phyloP scores from a whole-genome alignment of 208 protist genomes.

The Trypanosoma avium region DNA sequence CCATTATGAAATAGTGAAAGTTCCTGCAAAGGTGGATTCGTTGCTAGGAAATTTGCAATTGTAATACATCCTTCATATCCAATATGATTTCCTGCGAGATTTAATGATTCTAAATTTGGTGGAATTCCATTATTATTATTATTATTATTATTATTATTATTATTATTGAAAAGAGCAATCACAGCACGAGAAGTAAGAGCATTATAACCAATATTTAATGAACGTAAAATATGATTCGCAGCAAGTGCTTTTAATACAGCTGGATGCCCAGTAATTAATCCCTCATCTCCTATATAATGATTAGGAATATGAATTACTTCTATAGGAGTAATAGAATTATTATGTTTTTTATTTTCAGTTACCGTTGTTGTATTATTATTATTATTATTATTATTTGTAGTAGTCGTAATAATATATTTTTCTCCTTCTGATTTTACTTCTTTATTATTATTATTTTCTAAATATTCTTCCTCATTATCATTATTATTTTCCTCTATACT shows the following conservation, averaged over 20 bases:
- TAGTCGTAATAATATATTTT: not conserved
- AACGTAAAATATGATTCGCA: conserved; percentile 31
- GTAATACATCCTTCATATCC: conserved; percentile 26
- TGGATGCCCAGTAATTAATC: conserved; percentile 20
- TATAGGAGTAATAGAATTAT: conserved; percentile 11
- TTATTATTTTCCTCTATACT: conserved; percentile 13
- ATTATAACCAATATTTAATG: conserved; percentile 68
- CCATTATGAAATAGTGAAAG: conserved; percentile 67
- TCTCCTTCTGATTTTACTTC: not conserved
- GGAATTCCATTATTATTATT: not conserved
- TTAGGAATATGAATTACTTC: conserved; percentile 37
- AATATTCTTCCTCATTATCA: conserved; percentile 1
- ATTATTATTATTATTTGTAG: not conserved
- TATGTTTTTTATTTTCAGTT: not conserved
- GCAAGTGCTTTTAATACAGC: conserved; percentile 33
- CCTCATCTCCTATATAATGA: conserved; percentile 46
- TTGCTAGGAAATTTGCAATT: conserved; percentile 36
- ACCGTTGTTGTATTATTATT: not conserved
- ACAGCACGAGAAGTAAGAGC: conserved; percentile 30
- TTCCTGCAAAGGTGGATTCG: conserved; percentile 38
- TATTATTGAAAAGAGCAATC: conserved; percentile 31
- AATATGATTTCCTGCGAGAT: conserved; percentile 57
- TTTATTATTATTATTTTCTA: not conserved
- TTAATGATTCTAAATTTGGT: conserved; percentile 37
- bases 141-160: not conserved